These are phyloP conservation scores for Oxalis stricta DNA, from an alignment of 441 rosid genomes.

Conservation along the genomic window DNA sequence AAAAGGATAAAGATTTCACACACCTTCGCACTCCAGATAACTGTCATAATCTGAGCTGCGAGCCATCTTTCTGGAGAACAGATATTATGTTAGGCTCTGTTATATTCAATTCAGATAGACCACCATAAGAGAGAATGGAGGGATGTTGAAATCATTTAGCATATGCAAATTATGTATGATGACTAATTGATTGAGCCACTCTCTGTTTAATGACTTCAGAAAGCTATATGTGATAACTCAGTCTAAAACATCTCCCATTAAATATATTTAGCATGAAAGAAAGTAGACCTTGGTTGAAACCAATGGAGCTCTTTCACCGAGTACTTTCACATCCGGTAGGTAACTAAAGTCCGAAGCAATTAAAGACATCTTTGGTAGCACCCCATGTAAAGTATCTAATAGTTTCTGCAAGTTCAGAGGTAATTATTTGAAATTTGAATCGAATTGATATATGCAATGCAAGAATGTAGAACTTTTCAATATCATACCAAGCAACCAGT, in stretches of 20 bases:
- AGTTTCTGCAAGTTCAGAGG: constrained; percentile 47
- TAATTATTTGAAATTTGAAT: background rate
- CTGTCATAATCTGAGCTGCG: constrained; percentile 61
- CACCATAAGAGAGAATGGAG: too few relatives aligned
- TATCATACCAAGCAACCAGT: constrained; percentile 76
- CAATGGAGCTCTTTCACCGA: constrained; percentile 90
- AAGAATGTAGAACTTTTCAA: constrained; percentile 8
- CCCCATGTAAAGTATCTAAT: constrained; percentile 64
- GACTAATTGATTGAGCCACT: too few relatives aligned
- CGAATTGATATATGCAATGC: background rate
- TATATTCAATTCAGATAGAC: too few relatives aligned
- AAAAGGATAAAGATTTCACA: constrained; percentile 2
- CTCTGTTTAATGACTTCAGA: background rate
- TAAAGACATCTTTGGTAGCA: constrained; percentile 85
- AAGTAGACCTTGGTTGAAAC: constrained; percentile 77
- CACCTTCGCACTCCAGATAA: constrained; percentile 90
- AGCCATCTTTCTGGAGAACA: constrained; percentile 73
- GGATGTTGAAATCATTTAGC: too few relatives aligned
- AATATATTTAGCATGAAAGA: background rate
- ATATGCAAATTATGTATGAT: too few relatives aligned
- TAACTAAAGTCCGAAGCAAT: constrained; percentile 88
- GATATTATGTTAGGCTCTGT: too few relatives aligned
- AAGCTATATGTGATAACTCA: background rate
- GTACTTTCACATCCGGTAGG: constrained; percentile 86
- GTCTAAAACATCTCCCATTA: background rate